These are phyloP conservation scores for Boletus rufocinnamomeus DNA, from an alignment of 768 basidiomycete genomes.

Conservation along the genomic window DNA sequence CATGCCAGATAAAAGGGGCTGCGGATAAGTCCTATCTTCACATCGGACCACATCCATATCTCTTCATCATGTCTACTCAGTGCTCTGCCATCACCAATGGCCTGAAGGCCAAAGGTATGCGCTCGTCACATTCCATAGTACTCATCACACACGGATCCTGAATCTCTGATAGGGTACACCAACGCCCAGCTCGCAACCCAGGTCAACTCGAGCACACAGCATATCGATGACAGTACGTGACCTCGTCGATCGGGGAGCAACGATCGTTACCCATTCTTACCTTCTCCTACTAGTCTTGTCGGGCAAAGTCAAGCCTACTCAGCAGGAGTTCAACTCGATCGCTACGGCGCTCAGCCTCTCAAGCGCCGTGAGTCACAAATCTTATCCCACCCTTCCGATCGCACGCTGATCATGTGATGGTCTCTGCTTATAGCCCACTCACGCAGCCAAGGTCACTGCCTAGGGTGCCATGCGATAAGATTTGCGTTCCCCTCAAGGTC, in stretches of 20 bases:
- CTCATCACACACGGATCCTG: not conserved
- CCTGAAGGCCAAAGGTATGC: constrained; percentile 49
- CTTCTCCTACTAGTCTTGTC: constrained; percentile 47
- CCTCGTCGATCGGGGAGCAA: not conserved
- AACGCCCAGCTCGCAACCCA: constrained; percentile 44
- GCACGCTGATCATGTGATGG: not conserved
- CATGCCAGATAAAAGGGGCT: constrained; percentile 18
- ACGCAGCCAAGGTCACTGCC: not conserved
- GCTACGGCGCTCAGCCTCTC: constrained; percentile 45
- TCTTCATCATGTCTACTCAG: constrained; percentile 44
- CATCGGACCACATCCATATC: constrained; percentile 35
- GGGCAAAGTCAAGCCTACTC: constrained; percentile 43
- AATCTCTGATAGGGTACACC: constrained; percentile 5
- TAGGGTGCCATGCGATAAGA: not conserved
- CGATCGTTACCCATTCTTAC: not conserved
- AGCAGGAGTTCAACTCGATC: constrained; percentile 51
- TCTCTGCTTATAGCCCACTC: not conserved
- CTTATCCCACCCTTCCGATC: not conserved
- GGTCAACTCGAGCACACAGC: constrained; percentile 45
- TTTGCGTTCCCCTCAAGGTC: not conserved
- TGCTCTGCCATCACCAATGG: constrained; percentile 62
- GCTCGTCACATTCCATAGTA: not conserved
- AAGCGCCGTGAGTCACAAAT: constrained; percentile 29
- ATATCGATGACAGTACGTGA: constrained; percentile 55
- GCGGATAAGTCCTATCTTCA: not conserved